These are phyloP conservation scores for Cordyceps farinosa DNA, from an alignment of 2,329 filamentous ascomycete genomes.

Conservation along the genomic window DNA sequence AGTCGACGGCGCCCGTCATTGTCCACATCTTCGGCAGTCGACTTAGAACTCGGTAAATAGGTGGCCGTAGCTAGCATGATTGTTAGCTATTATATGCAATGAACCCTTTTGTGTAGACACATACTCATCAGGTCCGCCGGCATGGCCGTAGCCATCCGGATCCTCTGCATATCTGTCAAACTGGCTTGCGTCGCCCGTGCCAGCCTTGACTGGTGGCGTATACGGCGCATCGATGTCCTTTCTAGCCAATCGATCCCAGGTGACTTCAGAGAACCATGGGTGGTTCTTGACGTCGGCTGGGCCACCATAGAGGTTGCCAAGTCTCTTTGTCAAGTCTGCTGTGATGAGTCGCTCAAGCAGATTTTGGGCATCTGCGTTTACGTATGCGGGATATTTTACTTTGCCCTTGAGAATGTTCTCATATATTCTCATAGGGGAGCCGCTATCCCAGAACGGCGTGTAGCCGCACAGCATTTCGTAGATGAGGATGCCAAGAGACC, in stretches of 20 bases:
- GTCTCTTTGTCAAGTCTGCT: constrained; percentile 85
- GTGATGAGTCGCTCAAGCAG: constrained; percentile 91
- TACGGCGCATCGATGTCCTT: constrained; percentile 99
- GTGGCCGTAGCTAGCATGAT: constrained; percentile 60
- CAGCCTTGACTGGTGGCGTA: constrained; percentile 90
- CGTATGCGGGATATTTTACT: constrained; percentile 95
- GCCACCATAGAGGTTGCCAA: constrained; percentile 91
- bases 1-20: background rate
- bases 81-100: background rate
- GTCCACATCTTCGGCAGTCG: background rate
- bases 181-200: constrained; percentile 90
- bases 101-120: constrained; percentile 39
- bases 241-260: constrained; percentile 88
- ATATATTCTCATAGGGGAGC: constrained; percentile 98
- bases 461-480: constrained; percentile 99
- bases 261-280: constrained; percentile 95
- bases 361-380: constrained; percentile 91
- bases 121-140: constrained; percentile 75
- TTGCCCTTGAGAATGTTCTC: constrained; percentile 96
- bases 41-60: constrained; percentile 71
- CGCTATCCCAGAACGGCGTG: constrained; percentile 98
- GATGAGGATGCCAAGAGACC: constrained; percentile 96
- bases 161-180: constrained; percentile 99
- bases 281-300: constrained; percentile 92
- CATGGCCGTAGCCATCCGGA: constrained; percentile 81